A percentile compares a stretch with the other conserved stretches of the same genome.
phyloP scores from a whole-genome alignment of 345 rosid genomes.

The Dipteronia sinensis region DNA sequence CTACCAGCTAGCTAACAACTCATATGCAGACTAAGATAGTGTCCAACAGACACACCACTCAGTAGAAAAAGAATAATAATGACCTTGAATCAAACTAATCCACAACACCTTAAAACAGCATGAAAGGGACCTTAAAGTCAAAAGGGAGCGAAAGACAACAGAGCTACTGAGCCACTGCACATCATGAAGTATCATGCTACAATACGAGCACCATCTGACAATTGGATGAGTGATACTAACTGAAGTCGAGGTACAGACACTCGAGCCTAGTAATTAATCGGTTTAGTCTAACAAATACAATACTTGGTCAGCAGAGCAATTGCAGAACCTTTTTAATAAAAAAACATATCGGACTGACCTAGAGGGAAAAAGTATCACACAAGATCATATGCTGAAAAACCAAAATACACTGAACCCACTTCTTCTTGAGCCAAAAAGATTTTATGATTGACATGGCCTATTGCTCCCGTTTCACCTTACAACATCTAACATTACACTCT shows the following conservation, averaged over 20 bases:
- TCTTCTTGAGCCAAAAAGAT: neutral
- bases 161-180: neutral
- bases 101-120: too few species aligned
- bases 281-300: neutral
- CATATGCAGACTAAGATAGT: neutral
- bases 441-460: neutral
- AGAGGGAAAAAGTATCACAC: too few species aligned
- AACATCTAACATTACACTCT: neutral
- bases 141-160: neutral
- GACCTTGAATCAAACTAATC: neutral
- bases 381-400: neutral
- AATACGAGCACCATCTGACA: neutral
- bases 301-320: neutral
- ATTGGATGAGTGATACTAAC: neutral
- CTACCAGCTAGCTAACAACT: neutral
- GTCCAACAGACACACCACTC: neutral
- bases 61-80: neutral
- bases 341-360: too few species aligned
- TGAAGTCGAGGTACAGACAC: neutral
- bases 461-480: neutral
- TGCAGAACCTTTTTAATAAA: too few species aligned
- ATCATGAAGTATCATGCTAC: neutral
- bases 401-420: neutral
- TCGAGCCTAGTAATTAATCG: too few species aligned
- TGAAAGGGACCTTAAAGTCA: neutral